Base-by-base conservation (phyloP, 306 rosid species). In the Vicia sativa region DNA sequence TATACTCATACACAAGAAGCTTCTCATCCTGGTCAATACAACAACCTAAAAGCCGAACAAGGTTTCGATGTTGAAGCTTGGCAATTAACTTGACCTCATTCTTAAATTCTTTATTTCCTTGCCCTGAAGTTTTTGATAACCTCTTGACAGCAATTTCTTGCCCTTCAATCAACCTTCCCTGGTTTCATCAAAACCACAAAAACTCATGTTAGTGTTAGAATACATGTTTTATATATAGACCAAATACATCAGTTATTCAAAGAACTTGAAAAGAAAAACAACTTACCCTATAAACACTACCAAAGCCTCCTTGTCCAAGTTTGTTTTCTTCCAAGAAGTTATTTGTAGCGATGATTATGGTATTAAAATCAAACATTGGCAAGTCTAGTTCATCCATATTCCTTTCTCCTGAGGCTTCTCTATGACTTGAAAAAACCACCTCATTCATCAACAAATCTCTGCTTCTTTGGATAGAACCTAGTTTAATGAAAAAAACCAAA, bases 141-240 rank as follows among this genome's bases (percentile, higher is more conserved):
- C 96, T 85, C 78, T 89, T 89, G 42, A 89, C 96, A 2, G 93
- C 96, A n/a, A 89, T 81, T 13, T 77, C 81, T 66, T 80, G 78
- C n/a, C 82, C 91, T 35, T 79, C 96, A 13, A 69, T 42, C 76
- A 85, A 70, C 61, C 42, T 73, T 12, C 93, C 96, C 96, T 89
- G 83, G 37, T 25, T 41, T 39, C 23, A 10, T 4, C 21, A 75
- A 54, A 61, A 37, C 31, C 73, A 62, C n/a, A 61, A 48, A 10
- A 14, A 29, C 15, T 53, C 59, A 8, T 21, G 50, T 80, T 66
- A 83, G 73, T 49, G 41, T 78, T 63, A 79, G 71, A 43, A 71
- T 54, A 75, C 46, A 7, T 60, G 13, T 42, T 13, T n/a, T 60
- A 39, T 11, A 39, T 39, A 10, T 39, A 11, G n/a, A 39, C 38